Conservation (phyloP, 1,284 basidiomycete species). For the Papiliotrema terrestris region DNA sequence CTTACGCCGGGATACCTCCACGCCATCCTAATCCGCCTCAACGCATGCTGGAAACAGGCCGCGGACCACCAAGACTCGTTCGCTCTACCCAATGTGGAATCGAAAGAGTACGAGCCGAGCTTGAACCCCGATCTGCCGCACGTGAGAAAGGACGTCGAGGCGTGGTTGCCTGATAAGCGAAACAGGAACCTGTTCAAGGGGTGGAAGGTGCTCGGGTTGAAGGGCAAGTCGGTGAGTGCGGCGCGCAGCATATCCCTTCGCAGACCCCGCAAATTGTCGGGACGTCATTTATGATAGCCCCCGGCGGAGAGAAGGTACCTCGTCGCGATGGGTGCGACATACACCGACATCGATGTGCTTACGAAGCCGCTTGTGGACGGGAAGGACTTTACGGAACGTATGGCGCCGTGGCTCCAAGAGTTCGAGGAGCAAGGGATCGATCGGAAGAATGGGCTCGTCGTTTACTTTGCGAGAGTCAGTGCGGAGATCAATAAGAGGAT, state of each 20-base stretch:
- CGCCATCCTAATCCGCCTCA: conserved; percentile 15
- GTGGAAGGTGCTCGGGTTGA: conserved; percentile 33
- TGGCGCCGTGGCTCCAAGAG: conserved; percentile 14
- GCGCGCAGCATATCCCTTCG: background rate
- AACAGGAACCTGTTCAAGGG: conserved; percentile 26
- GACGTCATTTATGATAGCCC: conserved; percentile 7
- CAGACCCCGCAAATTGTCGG: background rate
- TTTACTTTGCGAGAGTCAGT: conserved; percentile 22
- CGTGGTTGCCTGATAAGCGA: conserved; percentile 26
- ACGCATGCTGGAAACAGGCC: conserved; percentile 34
- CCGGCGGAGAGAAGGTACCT: conserved; percentile 30
- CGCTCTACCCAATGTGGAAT: conserved; percentile 21
- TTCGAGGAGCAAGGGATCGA: conserved; percentile 8
- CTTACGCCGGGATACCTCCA: conserved; percentile 28
- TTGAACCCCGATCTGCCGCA: conserved; percentile 15
- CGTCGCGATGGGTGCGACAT: conserved; percentile 34
- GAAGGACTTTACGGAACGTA: conserved; percentile 20
- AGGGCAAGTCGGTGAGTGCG: conserved; percentile 13
- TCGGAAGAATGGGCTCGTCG: conserved; percentile 16
- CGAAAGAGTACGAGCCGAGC: conserved; percentile 19
- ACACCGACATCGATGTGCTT: conserved; percentile 31
- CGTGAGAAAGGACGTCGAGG: conserved; percentile 5
- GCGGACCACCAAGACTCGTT: conserved; percentile 41
- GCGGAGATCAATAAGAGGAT: conserved; percentile 15
- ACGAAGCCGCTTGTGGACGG: conserved; percentile 10